These are phyloP conservation scores for Inga oerstediana DNA, from an alignment of 306 rosid genomes.

Conservation along the genomic window DNA sequence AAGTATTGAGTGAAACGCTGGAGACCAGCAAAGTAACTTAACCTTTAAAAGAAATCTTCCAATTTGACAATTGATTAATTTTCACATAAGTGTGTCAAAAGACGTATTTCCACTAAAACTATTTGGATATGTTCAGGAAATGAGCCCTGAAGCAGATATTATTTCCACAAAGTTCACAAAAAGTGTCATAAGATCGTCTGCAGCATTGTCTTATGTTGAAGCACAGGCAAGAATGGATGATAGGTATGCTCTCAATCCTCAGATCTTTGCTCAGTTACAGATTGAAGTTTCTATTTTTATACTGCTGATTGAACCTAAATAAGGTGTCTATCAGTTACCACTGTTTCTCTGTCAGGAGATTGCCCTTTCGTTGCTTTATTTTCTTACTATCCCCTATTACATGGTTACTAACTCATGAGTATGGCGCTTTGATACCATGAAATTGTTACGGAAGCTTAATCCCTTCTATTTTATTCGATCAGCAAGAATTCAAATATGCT, in stretches of 20 bases:
- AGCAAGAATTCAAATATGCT: neutral
- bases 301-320: conserved; percentile 19
- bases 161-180: conserved; percentile 77
- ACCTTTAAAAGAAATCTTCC: neutral
- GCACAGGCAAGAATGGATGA: conserved; percentile 99
- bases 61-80: conserved; percentile 3
- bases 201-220: conserved; percentile 92
- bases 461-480: neutral
- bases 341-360: conserved; percentile 18
- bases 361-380: neutral
- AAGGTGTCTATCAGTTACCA: neutral
- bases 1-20: neutral
- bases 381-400: neutral
- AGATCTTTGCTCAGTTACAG: conserved; percentile 10
- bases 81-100: conserved; percentile 17
- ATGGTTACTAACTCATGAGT: neutral
- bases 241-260: conserved; percentile 59
- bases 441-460: neutral
- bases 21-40: neutral
- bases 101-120: conserved; percentile 10
- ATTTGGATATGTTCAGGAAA: conserved; percentile 68
- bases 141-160: conserved; percentile 94
- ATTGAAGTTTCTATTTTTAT: conserved; percentile 17
- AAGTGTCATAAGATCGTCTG: conserved; percentile 86
- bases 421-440: neutral